Percentiles rank a stretch among this genome's conserved stretches.
phyloP scores from a whole-genome alignment of 257 asterid species.

The Echites panduratus region DNA sequence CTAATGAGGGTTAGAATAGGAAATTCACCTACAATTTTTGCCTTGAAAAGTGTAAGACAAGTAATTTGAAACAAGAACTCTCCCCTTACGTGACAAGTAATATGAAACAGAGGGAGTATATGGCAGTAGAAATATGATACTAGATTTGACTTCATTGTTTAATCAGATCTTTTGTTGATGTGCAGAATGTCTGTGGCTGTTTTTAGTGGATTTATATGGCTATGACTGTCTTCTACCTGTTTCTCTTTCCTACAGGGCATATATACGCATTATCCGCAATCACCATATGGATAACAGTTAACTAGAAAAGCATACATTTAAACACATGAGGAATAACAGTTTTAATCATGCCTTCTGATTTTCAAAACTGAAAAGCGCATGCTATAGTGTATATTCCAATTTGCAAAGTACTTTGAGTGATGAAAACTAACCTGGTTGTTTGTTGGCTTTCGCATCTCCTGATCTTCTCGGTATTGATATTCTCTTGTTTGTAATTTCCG shows the following conservation, averaged over 20 bases:
- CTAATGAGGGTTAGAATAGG: too few species aligned
- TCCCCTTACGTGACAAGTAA: too few species aligned
- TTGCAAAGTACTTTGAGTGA: constrained; percentile 2
- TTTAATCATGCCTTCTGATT: too few species aligned
- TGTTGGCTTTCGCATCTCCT: constrained; percentile 33
- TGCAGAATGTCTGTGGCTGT: background rate
- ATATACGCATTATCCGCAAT: background rate
- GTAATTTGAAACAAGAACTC: too few species aligned
- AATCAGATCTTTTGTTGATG: background rate
- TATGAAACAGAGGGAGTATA: too few species aligned
- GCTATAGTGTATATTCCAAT: background rate
- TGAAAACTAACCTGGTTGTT: constrained; percentile 47
- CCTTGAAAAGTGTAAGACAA: too few species aligned
- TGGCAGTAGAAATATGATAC: background rate
- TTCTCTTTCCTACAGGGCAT: constrained; percentile 1
- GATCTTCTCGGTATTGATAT: constrained; percentile 38
- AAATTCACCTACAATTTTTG: too few species aligned
- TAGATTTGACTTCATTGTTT: background rate
- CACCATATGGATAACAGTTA: too few species aligned
- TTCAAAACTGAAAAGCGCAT: background rate
- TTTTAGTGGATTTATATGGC: background rate
- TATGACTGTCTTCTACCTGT: background rate
- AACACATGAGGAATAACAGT: background rate
- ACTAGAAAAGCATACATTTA: too few species aligned
- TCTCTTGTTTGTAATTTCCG: constrained; percentile 35